Evolutionary conservation across 352 stramenopile genomes (phyloP).

Genomic region (Phytophthora macrochlamydospora): DNA sequence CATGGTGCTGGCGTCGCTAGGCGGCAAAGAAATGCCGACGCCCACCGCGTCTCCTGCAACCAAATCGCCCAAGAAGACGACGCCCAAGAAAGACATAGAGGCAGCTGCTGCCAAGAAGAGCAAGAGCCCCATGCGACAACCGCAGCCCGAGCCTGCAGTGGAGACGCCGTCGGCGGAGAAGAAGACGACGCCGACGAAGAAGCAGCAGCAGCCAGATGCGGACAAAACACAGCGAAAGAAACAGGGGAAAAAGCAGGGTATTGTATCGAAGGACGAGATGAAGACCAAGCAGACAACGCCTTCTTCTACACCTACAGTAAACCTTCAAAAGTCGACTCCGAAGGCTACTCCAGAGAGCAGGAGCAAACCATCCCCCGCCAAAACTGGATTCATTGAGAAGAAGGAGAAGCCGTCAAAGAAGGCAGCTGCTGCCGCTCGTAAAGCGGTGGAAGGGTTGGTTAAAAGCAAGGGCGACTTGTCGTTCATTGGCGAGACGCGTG

Average conservation of each 20-base stretch:
- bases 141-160: slow-evolving; percentile 22
- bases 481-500: slow-evolving; percentile 49
- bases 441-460: slow-evolving; percentile 51
- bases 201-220: not conserved
- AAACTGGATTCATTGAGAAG: slow-evolving; percentile 13
- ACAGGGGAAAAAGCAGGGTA: no score
- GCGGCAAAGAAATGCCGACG: slow-evolving; percentile 10
- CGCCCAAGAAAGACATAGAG: slow-evolving; percentile 12
- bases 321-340: slow-evolving; percentile 10
- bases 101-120: slow-evolving; percentile 17
- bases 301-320: not conserved
- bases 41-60: slow-evolving; percentile 16
- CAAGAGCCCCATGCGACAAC: slow-evolving; percentile 18
- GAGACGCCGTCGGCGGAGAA: slow-evolving; percentile 13
- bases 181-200: slow-evolving; percentile 21
- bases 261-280: not conserved
- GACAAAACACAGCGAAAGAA: no score
- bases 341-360: slow-evolving; percentile 22
- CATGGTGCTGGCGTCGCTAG: slow-evolving; percentile 36
- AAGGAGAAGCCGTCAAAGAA: slow-evolving; percentile 19
- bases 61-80: slow-evolving; percentile 18
- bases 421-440: slow-evolving; percentile 16
- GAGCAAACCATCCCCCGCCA: slow-evolving; percentile 12
- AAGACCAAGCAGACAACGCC: slow-evolving; percentile 14
- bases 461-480: slow-evolving; percentile 42